Evolutionary conservation across 169 alveolate species (phyloP).

Genomic region (Plasmodium vinckei): DNA sequence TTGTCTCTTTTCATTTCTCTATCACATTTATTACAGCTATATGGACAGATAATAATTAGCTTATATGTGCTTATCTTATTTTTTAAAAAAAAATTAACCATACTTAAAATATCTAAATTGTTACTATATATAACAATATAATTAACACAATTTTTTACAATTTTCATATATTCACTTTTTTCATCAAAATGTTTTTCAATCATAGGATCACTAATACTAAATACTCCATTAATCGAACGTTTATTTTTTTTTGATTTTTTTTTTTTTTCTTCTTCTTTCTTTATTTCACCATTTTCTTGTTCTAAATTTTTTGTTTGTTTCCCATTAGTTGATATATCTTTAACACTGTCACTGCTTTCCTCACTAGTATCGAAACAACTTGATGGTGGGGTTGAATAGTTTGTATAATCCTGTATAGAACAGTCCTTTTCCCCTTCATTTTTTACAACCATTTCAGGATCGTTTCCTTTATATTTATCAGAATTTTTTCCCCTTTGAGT

Average conservation of each 20-base stretch:
- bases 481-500: not conserved
- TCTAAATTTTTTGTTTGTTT: not conserved
- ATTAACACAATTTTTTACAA: slow-evolving; percentile 46
- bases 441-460: not conserved
- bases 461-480: slow-evolving; percentile 5
- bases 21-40: slow-evolving; percentile 32
- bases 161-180: slow-evolving; percentile 53
- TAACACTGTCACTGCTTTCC: slow-evolving; percentile 8
- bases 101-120: slow-evolving; percentile 35
- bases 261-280: slow-evolving; percentile 5
- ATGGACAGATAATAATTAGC: slow-evolving; percentile 42
- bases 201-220: slow-evolving; percentile 68
- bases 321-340: not conserved
- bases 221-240: slow-evolving; percentile 38
- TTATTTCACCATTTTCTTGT: not conserved
- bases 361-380: slow-evolving; percentile 34
- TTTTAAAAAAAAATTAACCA: slow-evolving; percentile 34
- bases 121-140: slow-evolving; percentile 57
- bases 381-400: slow-evolving; percentile 26
- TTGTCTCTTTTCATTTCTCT: not conserved
- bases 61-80: slow-evolving; percentile 30
- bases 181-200: slow-evolving; percentile 43
- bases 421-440: not conserved
- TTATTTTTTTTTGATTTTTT: not conserved
- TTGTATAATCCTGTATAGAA: not conserved